These are phyloP conservation scores for Suhomyces kunorum DNA, from an alignment of 1,139 yeast genomes.

Conservation along the genomic window DNA sequence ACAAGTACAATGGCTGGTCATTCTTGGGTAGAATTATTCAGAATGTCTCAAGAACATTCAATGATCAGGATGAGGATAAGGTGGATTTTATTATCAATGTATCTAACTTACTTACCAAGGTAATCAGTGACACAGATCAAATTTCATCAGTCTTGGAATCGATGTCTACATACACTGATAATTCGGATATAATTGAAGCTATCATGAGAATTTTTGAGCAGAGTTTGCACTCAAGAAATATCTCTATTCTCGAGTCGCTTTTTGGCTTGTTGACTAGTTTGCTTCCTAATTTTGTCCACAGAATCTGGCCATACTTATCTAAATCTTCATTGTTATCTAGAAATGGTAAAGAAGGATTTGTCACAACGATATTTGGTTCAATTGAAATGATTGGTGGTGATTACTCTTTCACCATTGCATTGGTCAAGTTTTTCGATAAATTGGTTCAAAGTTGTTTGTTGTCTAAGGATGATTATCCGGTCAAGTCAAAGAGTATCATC, in stretches of 20 bases:
- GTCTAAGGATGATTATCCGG: slow-evolving; percentile 37
- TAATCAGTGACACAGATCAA: slow-evolving; percentile 45
- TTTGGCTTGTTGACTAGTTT: slow-evolving; percentile 54
- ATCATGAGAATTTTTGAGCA: slow-evolving; percentile 68
- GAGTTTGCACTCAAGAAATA: slow-evolving; percentile 57
- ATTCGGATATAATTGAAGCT: slow-evolving; percentile 69
- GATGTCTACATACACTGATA: slow-evolving; percentile 60
- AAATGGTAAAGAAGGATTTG: slow-evolving; percentile 70
- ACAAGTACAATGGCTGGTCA: slow-evolving; percentile 85
- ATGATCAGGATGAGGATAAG: slow-evolving; percentile 37
- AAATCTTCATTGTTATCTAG: slow-evolving; percentile 66
- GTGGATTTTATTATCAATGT: slow-evolving; percentile 48
- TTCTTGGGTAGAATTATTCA: slow-evolving; percentile 76
- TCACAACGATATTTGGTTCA: slow-evolving; percentile 64
- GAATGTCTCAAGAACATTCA: slow-evolving; percentile 50
- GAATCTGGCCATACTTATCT: slow-evolving; percentile 79
- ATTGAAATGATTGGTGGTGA: slow-evolving; percentile 72
- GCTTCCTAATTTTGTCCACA: slow-evolving; percentile 52
- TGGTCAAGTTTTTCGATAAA: slow-evolving; percentile 55
- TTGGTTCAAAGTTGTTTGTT: slow-evolving; percentile 57
- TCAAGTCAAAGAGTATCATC: slow-evolving; percentile 53
- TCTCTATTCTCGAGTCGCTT: slow-evolving; percentile 48
- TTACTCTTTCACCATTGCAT: slow-evolving; percentile 61
- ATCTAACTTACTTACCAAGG: slow-evolving; percentile 51
- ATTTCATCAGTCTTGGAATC: slow-evolving; percentile 51